Evolutionary conservation across 2,329 filamentous ascomycete species (phyloP).

Genomic region (Fusarium albosuccineum): DNA sequence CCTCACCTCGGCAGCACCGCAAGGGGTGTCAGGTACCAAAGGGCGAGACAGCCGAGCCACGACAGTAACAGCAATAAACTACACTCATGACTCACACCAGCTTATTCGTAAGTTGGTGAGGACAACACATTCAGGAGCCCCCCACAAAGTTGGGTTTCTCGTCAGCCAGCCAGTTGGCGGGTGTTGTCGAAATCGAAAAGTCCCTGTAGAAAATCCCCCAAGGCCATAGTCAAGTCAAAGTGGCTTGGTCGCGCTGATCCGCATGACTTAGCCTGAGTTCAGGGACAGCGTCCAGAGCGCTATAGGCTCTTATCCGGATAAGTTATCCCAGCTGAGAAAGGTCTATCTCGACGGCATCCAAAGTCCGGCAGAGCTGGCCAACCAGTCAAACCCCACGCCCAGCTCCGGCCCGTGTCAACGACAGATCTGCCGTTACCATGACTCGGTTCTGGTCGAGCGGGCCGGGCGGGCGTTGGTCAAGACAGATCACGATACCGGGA

Average conservation of each 20-base stretch:
- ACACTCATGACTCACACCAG: neutral
- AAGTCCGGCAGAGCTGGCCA: slow-evolving; percentile 6
- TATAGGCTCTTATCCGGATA: slow-evolving; percentile 10
- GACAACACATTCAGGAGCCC: slow-evolving; percentile 12
- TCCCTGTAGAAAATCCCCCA: neutral
- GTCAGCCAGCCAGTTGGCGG: slow-evolving; percentile 10
- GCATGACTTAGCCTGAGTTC: slow-evolving; percentile 6
- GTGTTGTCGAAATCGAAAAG: neutral
- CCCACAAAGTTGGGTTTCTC: slow-evolving; percentile 11
- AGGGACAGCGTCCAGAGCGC: neutral
- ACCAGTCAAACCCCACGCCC: slow-evolving; percentile 6
- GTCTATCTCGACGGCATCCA: slow-evolving; percentile 3
- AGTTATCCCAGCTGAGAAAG: slow-evolving; percentile 8
- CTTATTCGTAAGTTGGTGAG: slow-evolving; percentile 9
- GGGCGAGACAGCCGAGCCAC: slow-evolving; percentile 4
- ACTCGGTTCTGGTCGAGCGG: slow-evolving; percentile 10
- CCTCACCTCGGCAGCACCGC: neutral
- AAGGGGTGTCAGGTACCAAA: neutral
- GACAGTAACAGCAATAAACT: neutral
- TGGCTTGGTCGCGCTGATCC: slow-evolving; percentile 12
- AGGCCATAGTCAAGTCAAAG: slow-evolving; percentile 1
- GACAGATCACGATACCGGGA: slow-evolving; percentile 3
- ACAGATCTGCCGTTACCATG: slow-evolving; percentile 23
- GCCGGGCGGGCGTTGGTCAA: slow-evolving; percentile 3
- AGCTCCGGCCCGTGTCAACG: slow-evolving; percentile 6